phyloP scores from a whole-genome alignment of 2,329 filamentous ascomycete species.

The Fusarium nodosum region DNA sequence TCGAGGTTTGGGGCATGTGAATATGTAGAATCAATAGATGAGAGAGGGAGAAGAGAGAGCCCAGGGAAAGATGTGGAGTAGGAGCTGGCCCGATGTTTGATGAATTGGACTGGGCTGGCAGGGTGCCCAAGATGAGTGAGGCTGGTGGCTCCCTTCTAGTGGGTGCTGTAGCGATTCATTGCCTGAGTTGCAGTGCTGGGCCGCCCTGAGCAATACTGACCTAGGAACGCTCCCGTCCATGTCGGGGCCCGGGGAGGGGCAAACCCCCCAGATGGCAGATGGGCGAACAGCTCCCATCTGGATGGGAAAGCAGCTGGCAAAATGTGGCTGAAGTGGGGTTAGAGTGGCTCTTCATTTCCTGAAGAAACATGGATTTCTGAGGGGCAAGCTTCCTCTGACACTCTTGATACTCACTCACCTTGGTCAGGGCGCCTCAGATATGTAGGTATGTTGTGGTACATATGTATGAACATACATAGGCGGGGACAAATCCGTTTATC shows the following conservation, averaged over 20 bases:
- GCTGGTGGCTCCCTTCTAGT: constrained; percentile 19
- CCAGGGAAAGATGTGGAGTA: constrained; percentile 38
- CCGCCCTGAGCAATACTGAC: constrained; percentile 8
- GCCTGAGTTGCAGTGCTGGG: not conserved
- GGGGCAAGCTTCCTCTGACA: constrained; percentile 16
- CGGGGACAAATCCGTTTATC: not conserved
- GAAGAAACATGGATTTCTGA: constrained; percentile 19
- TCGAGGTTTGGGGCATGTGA: constrained; percentile 44
- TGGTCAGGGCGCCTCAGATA: constrained; percentile 17
- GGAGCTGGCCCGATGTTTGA: constrained; percentile 41
- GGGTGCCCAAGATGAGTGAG: constrained; percentile 12
- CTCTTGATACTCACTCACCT: constrained; percentile 22
- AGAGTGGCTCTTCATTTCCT: constrained; percentile 38
- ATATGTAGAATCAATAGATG: constrained; percentile 48
- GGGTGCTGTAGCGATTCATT: constrained; percentile 3
- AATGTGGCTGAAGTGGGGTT: constrained; percentile 42
- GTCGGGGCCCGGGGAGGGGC: constrained; percentile 14
- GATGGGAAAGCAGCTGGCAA: constrained; percentile 5
- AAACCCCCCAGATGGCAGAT: constrained; percentile 6
- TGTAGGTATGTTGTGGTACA: constrained; percentile 19
- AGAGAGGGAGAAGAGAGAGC: constrained; percentile 43
- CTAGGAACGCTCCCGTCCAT: constrained; percentile 8
- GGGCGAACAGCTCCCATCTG: constrained; percentile 3
- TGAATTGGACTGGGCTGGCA: constrained; percentile 26
- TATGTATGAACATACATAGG: constrained; percentile 5